Evolutionary conservation across 345 rosid species (phyloP).

Genomic region (Populus euphratica): DNA sequence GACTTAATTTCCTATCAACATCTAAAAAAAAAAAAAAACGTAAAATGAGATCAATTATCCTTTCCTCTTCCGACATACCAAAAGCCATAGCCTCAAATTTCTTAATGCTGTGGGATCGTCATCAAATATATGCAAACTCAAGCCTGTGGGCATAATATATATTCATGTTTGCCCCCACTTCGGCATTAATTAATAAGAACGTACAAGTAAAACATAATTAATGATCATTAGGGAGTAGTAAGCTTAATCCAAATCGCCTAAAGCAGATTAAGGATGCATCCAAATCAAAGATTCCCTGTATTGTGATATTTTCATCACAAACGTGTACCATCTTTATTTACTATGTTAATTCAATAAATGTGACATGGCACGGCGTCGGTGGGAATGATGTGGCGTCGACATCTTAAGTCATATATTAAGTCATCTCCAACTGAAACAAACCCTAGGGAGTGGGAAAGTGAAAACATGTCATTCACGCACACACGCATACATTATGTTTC

Average conservation of each 20-base stretch:
- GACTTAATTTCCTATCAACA: not conserved
- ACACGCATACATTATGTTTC: not conserved
- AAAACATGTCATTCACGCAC: slow-evolving; percentile 8
- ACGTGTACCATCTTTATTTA: slow-evolving; percentile 2
- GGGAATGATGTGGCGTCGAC: slow-evolving; percentile 29
- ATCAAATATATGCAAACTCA: too few species aligned
- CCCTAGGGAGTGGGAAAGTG: slow-evolving; percentile 24
- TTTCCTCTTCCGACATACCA: not conserved
- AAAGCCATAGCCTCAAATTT: not conserved
- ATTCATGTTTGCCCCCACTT: not conserved
- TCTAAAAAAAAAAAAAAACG: not conserved
- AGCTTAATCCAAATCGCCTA: not conserved
- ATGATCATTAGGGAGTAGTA: not conserved
- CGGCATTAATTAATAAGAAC: not conserved
- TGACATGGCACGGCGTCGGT: slow-evolving; percentile 9
- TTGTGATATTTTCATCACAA: slow-evolving; percentile 15
- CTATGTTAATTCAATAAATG: not conserved
- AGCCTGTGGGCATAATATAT: not conserved
- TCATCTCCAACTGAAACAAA: slow-evolving; percentile 25
- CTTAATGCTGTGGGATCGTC: not conserved
- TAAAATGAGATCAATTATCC: not conserved
- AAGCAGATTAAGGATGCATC: slow-evolving; percentile 9
- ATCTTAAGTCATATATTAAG: slow-evolving; percentile 21
- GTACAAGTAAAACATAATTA: not conserved
- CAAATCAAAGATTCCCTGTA: slow-evolving; percentile 24